Conservation (phyloP, 768 basidiomycete genomes). For the Lentinula guzmanii region DNA sequence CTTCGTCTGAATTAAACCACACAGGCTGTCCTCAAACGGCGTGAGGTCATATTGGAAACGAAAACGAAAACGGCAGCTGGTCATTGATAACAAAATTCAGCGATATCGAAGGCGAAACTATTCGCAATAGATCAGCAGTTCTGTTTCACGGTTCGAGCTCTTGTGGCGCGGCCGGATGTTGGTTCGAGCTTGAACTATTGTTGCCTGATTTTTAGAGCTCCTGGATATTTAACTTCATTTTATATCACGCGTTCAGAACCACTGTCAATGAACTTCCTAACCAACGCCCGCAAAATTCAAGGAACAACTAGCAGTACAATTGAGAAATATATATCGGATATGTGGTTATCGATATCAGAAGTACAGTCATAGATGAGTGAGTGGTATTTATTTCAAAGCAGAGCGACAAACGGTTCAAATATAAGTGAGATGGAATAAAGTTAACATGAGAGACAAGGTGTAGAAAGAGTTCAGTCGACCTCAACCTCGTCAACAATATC, state of each 20-base stretch:
- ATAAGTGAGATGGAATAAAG: background rate
- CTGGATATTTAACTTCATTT: too few species aligned
- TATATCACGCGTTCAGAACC: too few species aligned
- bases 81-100: constrained; percentile 3
- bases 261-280: too few species aligned
- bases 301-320: background rate
- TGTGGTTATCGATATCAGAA: background rate
- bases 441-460: background rate
- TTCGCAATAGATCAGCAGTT: too few species aligned
- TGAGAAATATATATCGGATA: background rate
- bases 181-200: background rate
- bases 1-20: background rate
- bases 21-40: constrained; percentile 38
- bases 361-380: background rate
- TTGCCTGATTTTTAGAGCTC: too few species aligned
- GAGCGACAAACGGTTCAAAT: background rate
- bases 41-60: constrained; percentile 32
- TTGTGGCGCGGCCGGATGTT: too few species aligned
- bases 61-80: constrained; percentile 27
- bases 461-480: background rate
- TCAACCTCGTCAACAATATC: constrained; percentile 1
- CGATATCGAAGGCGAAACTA: background rate
- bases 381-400: background rate
- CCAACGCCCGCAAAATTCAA: too few species aligned
- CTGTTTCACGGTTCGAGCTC: background rate